Conservation (phyloP, 179 eudicot species). For the Beta corolliflora region DNA sequence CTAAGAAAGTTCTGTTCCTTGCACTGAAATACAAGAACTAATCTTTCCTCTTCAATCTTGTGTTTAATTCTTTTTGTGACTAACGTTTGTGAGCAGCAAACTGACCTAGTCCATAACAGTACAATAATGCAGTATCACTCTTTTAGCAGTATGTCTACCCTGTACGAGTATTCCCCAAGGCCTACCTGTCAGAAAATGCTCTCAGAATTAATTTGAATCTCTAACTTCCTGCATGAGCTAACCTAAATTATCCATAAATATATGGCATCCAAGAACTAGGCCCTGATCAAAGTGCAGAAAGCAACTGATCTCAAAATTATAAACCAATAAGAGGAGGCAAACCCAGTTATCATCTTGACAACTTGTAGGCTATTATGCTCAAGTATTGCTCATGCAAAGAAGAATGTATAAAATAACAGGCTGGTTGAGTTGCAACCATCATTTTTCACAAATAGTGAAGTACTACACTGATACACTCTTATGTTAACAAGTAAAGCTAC, state of each 20-base stretch:
- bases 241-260: background rate
- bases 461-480: background rate
- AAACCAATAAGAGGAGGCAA: constrained; percentile 19
- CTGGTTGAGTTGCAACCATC: background rate
- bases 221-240: background rate
- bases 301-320: background rate
- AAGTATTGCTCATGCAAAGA: background rate
- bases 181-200: background rate
- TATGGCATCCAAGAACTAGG: constrained; percentile 14
- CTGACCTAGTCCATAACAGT: no score
- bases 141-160: constrained; percentile 14
- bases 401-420: background rate
- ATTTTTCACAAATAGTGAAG: background rate
- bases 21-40: no score
- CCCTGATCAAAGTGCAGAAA: background rate
- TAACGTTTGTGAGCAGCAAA: no score
- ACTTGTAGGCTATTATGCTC: background rate
- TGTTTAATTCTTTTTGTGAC: no score
- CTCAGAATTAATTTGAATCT: background rate
- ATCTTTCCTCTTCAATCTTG: no score
- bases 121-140: constrained; percentile 18
- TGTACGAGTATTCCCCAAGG: background rate
- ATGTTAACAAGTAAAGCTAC: background rate
- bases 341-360: background rate
- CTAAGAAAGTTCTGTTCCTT: no score